These are phyloP conservation scores for Botrytis cinerea DNA, from an alignment of 2,329 filamentous ascomycete genomes.

Conservation along the genomic window DNA sequence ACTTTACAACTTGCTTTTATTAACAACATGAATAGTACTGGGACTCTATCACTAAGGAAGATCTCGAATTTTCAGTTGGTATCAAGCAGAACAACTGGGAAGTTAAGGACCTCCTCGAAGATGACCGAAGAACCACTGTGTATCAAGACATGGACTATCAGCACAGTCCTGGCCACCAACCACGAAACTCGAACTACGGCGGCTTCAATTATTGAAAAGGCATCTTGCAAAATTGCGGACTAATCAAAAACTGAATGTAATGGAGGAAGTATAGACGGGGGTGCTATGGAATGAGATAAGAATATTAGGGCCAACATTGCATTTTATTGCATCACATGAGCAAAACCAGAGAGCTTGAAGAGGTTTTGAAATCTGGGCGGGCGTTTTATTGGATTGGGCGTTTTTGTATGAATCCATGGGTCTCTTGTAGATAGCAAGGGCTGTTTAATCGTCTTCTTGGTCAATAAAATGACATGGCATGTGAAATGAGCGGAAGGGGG, in stretches of 20 bases:
- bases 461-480: not conserved
- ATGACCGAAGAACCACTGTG: slow-evolving; percentile 39
- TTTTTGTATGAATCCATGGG: slow-evolving; percentile 19
- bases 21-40: slow-evolving; percentile 67
- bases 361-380: slow-evolving; percentile 19
- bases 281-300: not conserved
- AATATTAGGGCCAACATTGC: not conserved
- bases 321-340: not conserved
- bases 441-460: not conserved
- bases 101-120: slow-evolving; percentile 76
- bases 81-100: slow-evolving; percentile 98
- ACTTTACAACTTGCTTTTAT: not conserved
- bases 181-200: slow-evolving; percentile 41
- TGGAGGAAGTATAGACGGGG: not conserved
- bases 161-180: slow-evolving; percentile 29
- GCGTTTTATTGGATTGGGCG: slow-evolving; percentile 21
- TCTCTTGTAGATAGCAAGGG: not conserved
- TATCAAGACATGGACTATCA: slow-evolving; percentile 41
- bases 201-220: slow-evolving; percentile 36
- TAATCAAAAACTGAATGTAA: slow-evolving; percentile 13
- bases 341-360: not conserved
- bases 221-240: not conserved
- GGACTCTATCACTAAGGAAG: slow-evolving; percentile 98
- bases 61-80: slow-evolving; percentile 96
- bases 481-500: not conserved